Conservation (phyloP, 129 eudicot genomes). For the Chrysanthemum seticuspe region DNA sequence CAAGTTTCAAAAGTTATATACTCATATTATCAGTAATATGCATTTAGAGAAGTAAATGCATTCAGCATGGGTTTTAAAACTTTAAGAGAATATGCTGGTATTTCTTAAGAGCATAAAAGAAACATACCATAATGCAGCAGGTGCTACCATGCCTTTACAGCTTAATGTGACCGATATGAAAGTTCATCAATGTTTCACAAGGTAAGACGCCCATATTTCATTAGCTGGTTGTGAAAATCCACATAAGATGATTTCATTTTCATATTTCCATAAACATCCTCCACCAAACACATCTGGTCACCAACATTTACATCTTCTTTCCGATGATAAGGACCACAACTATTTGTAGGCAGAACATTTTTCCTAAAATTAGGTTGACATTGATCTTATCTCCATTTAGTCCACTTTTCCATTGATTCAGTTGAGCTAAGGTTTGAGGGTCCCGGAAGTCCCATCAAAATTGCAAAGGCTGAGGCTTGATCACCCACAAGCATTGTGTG, state of each 20-base stretch:
- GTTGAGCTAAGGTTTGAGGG: conserved; percentile 87
- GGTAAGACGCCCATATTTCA: no score
- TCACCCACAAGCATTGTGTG: conserved; percentile 98
- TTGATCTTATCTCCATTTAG: conserved; percentile 61
- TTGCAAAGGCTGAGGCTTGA: conserved; percentile 83
- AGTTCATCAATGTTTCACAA: no score
- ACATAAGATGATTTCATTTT: conserved; percentile 32
- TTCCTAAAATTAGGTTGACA: conserved; percentile 96
- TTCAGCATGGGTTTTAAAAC: no score
- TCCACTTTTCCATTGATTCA: conserved; percentile 83
- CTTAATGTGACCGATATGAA: no score
- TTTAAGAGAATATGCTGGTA: no score
- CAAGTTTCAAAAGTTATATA: no score
- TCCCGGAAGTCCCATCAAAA: conserved; percentile 94
- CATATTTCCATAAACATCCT: conserved; percentile 15
- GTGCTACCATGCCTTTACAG: no score
- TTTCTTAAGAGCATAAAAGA: no score
- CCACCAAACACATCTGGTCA: conserved; percentile 34
- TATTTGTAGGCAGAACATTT: conserved; percentile 50
- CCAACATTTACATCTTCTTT: conserved; percentile 16
- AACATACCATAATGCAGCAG: no score
- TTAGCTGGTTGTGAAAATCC: conserved; percentile 64
- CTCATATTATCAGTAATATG: no score
- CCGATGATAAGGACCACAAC: conserved; percentile 82
- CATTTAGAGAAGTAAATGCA: no score